Evolutionary conservation across 129 eudicot species (phyloP).

Genomic region (Centella asiatica): DNA sequence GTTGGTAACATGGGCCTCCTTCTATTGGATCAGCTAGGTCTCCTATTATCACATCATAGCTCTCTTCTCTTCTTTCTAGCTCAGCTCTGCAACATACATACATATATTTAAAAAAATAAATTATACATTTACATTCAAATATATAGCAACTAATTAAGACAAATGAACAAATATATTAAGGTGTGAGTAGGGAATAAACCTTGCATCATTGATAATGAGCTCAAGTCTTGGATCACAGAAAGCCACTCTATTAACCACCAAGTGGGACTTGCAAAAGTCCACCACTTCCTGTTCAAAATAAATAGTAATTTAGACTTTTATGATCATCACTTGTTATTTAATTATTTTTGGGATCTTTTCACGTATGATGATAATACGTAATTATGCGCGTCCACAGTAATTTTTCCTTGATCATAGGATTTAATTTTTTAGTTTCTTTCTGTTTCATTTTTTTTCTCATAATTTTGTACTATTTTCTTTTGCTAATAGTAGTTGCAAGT

Average conservation of each 20-base stretch:
- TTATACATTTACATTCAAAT: neutral
- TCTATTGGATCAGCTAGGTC: slow-evolving; percentile 95
- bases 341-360: neutral
- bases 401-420: neutral
- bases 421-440: neutral
- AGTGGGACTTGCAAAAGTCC: slow-evolving; percentile 76
- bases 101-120: neutral
- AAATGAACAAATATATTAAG: neutral
- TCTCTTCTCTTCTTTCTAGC: slow-evolving; percentile 58
- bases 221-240: slow-evolving; percentile 76
- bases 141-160: neutral
- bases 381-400: neutral
- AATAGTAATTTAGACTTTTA: neutral
- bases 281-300: slow-evolving; percentile 13
- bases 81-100: slow-evolving; percentile 45
- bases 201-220: slow-evolving; percentile 71
- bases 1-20: slow-evolving; percentile 95
- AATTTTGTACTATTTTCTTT: neutral
- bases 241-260: slow-evolving; percentile 70
- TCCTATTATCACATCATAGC: slow-evolving; percentile 82
- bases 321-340: neutral
- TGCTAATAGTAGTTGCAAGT: neutral
- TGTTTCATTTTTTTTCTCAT: too few relatives aligned
- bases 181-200: neutral
- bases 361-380: neutral